Evolutionary conservation across 1,284 basidiomycete genomes (phyloP).

Genomic region (Malassezia japonica): DNA sequence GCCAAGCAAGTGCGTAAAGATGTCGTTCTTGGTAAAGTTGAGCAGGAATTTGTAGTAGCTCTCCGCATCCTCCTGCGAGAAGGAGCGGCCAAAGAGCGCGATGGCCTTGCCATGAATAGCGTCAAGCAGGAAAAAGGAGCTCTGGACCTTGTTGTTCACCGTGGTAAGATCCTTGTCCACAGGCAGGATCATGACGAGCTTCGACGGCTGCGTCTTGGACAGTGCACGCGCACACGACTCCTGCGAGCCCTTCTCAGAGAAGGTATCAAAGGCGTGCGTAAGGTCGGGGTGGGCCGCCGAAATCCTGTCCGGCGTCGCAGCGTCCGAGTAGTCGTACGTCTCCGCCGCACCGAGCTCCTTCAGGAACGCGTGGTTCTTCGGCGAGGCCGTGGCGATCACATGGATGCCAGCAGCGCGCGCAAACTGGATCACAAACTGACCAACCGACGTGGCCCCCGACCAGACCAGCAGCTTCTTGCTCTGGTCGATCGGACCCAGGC

Average conservation of each 20-base stretch:
- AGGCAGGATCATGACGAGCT: conserved; percentile 31
- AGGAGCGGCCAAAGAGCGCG: conserved; percentile 18
- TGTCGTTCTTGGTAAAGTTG: conserved; percentile 18
- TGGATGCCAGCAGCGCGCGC: conserved; percentile 52
- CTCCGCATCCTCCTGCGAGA: conserved; percentile 22
- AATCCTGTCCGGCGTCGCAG: conserved; percentile 33
- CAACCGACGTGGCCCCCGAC: conserved; percentile 54
- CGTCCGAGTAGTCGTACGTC: conserved; percentile 53
- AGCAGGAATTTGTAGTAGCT: conserved; percentile 6
- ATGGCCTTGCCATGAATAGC: conserved; percentile 23
- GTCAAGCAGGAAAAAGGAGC: conserved; percentile 33
- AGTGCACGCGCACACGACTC: conserved; percentile 28
- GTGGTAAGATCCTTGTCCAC: conserved; percentile 28
- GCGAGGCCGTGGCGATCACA: conserved; percentile 51
- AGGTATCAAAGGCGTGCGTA: conserved; percentile 37
- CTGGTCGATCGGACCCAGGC: conserved; percentile 18
- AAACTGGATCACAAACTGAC: conserved; percentile 51
- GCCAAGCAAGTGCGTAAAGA: conserved; percentile 25
- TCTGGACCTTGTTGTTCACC: conserved; percentile 31
- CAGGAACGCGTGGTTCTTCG: conserved; percentile 36
- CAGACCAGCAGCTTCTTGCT: conserved; percentile 51
- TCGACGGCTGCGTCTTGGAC: conserved; percentile 21
- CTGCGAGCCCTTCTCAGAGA: conserved; percentile 37
- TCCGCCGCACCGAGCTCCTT: conserved; percentile 36
- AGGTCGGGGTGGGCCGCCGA: conserved; percentile 33